A percentile compares a stretch with the other conserved stretches of the same genome.
phyloP scores from a whole-genome alignment of 371 early-diverging fungal genomes.

The Gilbertella persicaria region DNA sequence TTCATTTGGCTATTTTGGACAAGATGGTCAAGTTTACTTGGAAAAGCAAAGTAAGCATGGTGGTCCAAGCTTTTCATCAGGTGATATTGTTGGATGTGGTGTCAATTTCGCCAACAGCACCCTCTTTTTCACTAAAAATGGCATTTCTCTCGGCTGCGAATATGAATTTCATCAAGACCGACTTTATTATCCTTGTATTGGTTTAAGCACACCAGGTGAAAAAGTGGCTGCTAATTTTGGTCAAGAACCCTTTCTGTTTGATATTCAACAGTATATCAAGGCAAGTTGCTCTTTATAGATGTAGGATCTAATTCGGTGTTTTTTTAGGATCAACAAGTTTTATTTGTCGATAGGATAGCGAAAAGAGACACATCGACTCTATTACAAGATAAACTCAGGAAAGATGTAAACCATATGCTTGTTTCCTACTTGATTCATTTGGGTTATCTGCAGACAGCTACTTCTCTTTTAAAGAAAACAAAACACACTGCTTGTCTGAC shows the following conservation, averaged over 20 bases:
- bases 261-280: slow-evolving; percentile 78
- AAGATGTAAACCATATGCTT: background rate
- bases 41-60: slow-evolving; percentile 73
- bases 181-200: slow-evolving; percentile 82
- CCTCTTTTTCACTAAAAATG: slow-evolving; percentile 92
- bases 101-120: slow-evolving; percentile 77
- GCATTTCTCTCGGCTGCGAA: slow-evolving; percentile 71
- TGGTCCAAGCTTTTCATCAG: slow-evolving; percentile 87
- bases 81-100: slow-evolving; percentile 91
- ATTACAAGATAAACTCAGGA: background rate
- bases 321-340: background rate
- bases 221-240: slow-evolving; percentile 92
- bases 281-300: slow-evolving; percentile 43
- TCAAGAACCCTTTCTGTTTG: slow-evolving; percentile 77
- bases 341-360: no score
- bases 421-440: slow-evolving; percentile 69
- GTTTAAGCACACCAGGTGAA: slow-evolving; percentile 89
- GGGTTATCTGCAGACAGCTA: slow-evolving; percentile 75
- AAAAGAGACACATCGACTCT: background rate
- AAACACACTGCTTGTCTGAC: background rate
- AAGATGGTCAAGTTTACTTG: slow-evolving; percentile 84
- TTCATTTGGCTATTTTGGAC: slow-evolving; percentile 89
- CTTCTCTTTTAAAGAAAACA: slow-evolving; percentile 4
- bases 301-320: no score
- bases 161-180: slow-evolving; percentile 7